Evolutionary conservation across 2,329 filamentous ascomycete species (phyloP).

Genomic region (Mycosphaerelloides madeirae): DNA sequence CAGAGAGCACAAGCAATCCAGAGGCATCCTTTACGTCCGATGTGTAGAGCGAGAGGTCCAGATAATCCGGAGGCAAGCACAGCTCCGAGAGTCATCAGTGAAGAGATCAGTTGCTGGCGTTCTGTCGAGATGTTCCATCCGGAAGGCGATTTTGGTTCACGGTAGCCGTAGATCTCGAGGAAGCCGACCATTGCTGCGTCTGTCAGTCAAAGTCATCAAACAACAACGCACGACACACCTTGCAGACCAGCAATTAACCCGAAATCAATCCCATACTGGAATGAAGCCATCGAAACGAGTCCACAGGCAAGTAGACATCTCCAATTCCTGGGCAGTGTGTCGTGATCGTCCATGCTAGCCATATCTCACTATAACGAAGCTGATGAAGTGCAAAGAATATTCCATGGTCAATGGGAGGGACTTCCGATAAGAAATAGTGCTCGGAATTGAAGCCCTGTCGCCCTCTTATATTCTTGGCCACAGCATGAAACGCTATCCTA

Average conservation of each 20-base stretch:
- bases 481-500: too few relatives aligned
- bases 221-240: conserved; percentile 38
- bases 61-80: conserved; percentile 40
- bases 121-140: conserved; percentile 36
- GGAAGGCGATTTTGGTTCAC: conserved; percentile 20
- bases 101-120: conserved; percentile 44
- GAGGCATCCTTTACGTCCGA: conserved; percentile 45
- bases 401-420: too few relatives aligned
- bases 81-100: conserved; percentile 45
- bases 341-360: conserved; percentile 21
- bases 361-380: too few relatives aligned
- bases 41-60: conserved; percentile 36
- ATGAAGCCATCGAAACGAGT: conserved; percentile 47
- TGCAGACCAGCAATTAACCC: conserved; percentile 49
- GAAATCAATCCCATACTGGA: conserved; percentile 52
- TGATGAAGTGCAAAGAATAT: too few relatives aligned
- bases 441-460: too few relatives aligned
- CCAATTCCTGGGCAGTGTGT: conserved; percentile 35
- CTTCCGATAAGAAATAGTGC: too few relatives aligned
- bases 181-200: conserved; percentile 10
- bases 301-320: conserved; percentile 47
- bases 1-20: conserved; percentile 48
- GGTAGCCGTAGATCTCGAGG: conserved; percentile 30
- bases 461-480: too few relatives aligned
- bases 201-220: background rate